Percentiles rank a stretch among this genome's conserved stretches.
Conservation (phyloP, 768 basidiomycete genomes). For the Boletus speciosus region DNA sequence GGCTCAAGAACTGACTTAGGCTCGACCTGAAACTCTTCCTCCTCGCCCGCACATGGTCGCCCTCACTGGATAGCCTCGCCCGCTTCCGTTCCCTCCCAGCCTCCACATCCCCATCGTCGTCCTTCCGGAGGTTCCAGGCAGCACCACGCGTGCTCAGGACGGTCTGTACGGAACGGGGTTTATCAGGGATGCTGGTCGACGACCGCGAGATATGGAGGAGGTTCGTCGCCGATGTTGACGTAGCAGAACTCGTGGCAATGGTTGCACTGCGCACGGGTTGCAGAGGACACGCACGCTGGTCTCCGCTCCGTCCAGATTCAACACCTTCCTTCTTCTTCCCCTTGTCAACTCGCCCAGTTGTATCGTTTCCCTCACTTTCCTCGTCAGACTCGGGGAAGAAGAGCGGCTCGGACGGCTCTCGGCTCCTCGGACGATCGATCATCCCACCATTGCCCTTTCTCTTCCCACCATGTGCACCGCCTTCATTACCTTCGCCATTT, state of each 20-base stretch:
- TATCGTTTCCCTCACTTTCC: background rate
- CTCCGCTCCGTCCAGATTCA: background rate
- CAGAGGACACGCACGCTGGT: background rate
- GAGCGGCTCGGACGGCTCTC: conserved; percentile 21
- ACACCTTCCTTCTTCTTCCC: background rate
- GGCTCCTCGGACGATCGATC: conserved; percentile 8
- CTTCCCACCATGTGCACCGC: background rate
- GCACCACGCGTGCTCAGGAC: conserved; percentile 52
- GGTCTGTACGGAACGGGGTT: conserved; percentile 34
- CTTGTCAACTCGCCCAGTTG: background rate
- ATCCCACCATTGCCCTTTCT: background rate
- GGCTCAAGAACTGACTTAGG: conserved; percentile 53
- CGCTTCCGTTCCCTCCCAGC: conserved; percentile 38
- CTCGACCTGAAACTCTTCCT: conserved; percentile 41
- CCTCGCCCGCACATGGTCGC: conserved; percentile 2
- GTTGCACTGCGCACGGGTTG: background rate
- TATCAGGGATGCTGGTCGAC: background rate
- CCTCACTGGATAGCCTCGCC: conserved; percentile 19
- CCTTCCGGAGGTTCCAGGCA: conserved; percentile 41
- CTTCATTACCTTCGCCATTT: background rate
- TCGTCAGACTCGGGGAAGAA: conserved; percentile 27
- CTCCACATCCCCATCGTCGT: conserved; percentile 11
- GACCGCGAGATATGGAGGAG: background rate
- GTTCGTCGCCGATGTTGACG: background rate
- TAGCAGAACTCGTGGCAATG: background rate